Conservation (phyloP, 176 grass and related monocot species). For the Dendrocalamus sinicus region DNA sequence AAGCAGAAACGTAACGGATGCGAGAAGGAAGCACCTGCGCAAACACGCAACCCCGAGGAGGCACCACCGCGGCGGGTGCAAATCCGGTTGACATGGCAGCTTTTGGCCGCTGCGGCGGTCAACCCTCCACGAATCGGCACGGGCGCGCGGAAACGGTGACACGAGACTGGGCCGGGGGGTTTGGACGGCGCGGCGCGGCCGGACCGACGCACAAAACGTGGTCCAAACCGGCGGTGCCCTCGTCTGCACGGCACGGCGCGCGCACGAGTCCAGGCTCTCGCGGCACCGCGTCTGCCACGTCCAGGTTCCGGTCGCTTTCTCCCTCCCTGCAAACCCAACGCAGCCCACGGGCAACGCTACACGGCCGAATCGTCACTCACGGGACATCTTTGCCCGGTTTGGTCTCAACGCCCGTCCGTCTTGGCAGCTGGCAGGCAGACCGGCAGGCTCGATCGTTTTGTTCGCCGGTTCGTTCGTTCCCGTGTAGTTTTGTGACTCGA, state of each 20-base stretch:
- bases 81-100: neutral
- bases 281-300: conserved; percentile 20
- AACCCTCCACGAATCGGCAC: neutral
- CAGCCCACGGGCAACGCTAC: neutral
- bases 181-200: conserved; percentile 6
- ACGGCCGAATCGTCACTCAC: neutral
- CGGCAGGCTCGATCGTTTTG: no score
- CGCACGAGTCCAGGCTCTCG: neutral
- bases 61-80: neutral
- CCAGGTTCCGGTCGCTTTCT: neutral
- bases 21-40: no score
- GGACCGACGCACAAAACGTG: conserved; percentile 3
- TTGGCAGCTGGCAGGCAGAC: neutral
- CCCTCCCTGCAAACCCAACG: no score
- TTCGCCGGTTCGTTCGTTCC: no score
- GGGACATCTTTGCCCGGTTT: neutral
- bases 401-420: neutral
- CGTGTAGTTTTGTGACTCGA: no score
- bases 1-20: no score
- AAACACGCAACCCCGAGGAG: neutral
- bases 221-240: neutral
- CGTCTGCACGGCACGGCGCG: neutral
- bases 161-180: neutral
- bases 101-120: neutral
- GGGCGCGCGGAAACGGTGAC: neutral